Conservation (phyloP, 176 grass and related monocot species). For the Hsuehochloa calcarea region DNA sequence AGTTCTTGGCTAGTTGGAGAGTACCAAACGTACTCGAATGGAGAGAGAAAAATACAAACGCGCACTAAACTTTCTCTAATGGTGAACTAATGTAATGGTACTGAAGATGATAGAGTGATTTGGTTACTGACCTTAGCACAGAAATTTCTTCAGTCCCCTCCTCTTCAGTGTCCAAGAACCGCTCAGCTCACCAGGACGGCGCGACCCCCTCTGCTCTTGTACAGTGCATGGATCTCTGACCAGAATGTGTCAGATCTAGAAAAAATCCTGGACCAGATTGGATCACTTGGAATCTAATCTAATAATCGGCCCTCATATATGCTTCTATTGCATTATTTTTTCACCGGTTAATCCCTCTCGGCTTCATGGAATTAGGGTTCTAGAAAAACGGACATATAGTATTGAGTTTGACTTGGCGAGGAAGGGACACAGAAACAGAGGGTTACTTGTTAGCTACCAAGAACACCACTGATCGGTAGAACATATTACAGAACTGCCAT, state of each 20-base stretch:
- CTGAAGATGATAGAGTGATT: not conserved
- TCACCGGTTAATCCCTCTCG: not conserved
- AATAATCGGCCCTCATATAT: not conserved
- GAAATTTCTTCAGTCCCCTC: constrained; percentile 20
- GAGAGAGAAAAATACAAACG: too few species aligned
- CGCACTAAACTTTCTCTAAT: not conserved
- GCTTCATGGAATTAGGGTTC: constrained; percentile 1
- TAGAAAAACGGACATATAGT: constrained; percentile 28
- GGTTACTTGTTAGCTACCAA: not conserved
- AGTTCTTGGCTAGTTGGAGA: too few species aligned
- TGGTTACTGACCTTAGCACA: constrained; percentile 30
- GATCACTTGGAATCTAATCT: constrained; percentile 35
- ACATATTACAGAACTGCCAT: not conserved
- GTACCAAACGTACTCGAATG: too few species aligned
- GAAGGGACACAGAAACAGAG: constrained; percentile 46
- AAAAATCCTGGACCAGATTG: constrained; percentile 43
- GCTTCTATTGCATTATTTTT: not conserved
- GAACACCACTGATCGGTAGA: not conserved
- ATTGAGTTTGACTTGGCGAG: constrained; percentile 40
- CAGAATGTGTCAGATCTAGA: constrained; percentile 56
- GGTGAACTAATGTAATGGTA: too few species aligned
- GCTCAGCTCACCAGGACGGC: not conserved
- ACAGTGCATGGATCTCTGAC: constrained; percentile 34
- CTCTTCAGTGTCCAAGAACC: not conserved
- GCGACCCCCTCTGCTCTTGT: not conserved